These are phyloP conservation scores for Glycine soja DNA, from an alignment of 306 rosid species.

Conservation along the genomic window DNA sequence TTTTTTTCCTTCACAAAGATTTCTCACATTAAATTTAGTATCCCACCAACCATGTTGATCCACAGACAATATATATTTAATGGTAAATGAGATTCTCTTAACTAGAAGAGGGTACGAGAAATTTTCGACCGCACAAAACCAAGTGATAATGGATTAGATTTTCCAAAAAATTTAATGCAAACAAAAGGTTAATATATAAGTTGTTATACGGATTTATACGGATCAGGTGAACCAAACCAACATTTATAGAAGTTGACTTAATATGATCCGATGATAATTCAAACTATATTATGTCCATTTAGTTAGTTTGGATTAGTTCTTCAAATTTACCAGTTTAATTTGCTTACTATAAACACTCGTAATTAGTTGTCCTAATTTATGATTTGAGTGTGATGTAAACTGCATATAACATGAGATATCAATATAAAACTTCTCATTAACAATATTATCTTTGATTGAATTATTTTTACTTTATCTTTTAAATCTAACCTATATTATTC, in stretches of 20 bases:
- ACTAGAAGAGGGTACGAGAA: neutral
- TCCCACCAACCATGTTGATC: conserved; percentile 21
- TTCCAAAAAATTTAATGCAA: neutral
- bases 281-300: neutral
- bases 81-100: neutral
- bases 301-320: neutral
- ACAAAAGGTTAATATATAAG: neutral
- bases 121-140: neutral
- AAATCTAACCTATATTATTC: no score
- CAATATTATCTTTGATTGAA: neutral
- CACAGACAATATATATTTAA: neutral
- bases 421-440: no score
- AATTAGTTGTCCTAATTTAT: neutral
- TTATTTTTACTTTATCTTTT: no score
- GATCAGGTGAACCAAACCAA: neutral
- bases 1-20: neutral
- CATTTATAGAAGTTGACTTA: neutral
- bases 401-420: no score
- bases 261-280: neutral
- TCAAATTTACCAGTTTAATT: neutral
- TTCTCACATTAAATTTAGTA: conserved; percentile 3
- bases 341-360: neutral
- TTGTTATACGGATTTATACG: neutral
- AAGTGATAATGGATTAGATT: neutral
- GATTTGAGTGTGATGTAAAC: neutral